Evolutionary conservation across 768 basidiomycete species (phyloP).

Genomic region (Russula sp.): DNA sequence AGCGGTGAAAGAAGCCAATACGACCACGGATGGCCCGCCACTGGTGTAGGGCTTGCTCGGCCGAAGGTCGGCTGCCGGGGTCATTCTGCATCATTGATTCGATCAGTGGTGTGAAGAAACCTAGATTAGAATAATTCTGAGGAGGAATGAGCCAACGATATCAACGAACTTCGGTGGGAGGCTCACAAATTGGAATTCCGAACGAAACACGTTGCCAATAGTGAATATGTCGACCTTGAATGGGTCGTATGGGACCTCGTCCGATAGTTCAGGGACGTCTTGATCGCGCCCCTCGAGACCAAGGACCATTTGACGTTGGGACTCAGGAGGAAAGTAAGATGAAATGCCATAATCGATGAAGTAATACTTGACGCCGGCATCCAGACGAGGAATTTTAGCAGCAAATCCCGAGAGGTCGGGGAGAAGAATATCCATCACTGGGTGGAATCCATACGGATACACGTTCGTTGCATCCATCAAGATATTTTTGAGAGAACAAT

Average conservation of each 20-base stretch:
- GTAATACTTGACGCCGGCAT: slow-evolving; percentile 13
- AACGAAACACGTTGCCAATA: slow-evolving; percentile 4
- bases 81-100: slow-evolving; percentile 4
- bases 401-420: neutral
- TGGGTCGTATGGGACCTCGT: slow-evolving; percentile 16
- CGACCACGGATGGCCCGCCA: slow-evolving; percentile 6
- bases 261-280: slow-evolving; percentile 20
- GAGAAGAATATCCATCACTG: neutral
- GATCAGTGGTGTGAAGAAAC: neutral
- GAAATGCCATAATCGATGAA: slow-evolving; percentile 20
- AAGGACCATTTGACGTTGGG: neutral
- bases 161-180: neutral
- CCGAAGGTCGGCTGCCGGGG: slow-evolving; percentile 1
- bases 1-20: neutral
- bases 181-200: neutral
- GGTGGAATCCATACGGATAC: slow-evolving; percentile 19
- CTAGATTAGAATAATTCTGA: slow-evolving; percentile 1
- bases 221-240: slow-evolving; percentile 24
- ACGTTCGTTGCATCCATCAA: slow-evolving; percentile 17
- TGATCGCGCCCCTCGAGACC: slow-evolving; percentile 8
- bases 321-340: neutral
- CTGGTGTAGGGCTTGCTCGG: neutral
- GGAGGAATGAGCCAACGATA: neutral
- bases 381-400: neutral
- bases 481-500: neutral